These are phyloP conservation scores for Apiospora arundinis DNA, from an alignment of 2,329 filamentous ascomycete genomes.

Conservation along the genomic window DNA sequence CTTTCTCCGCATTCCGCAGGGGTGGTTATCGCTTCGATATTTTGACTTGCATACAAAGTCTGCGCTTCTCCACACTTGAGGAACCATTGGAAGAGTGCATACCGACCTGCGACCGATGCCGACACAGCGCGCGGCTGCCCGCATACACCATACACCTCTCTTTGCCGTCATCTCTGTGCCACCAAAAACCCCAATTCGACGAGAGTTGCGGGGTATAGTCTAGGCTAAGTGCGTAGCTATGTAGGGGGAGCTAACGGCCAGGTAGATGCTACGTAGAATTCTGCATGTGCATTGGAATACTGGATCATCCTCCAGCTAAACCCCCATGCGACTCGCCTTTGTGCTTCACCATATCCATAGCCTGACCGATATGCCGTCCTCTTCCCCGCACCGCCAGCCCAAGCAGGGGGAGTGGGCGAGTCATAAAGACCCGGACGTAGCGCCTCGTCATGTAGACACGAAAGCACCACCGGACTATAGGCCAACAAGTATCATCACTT, in stretches of 20 bases:
- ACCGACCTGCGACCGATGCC: too few species aligned
- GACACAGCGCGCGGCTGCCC: too few species aligned
- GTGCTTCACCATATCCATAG: background rate
- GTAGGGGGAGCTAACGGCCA: background rate
- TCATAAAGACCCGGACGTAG: background rate
- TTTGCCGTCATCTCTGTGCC: background rate
- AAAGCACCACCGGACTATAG: background rate
- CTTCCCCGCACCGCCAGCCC: constrained; percentile 14
- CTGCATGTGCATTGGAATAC: background rate
- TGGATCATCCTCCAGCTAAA: background rate
- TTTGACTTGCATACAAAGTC: background rate
- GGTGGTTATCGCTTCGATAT: background rate
- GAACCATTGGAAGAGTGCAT: background rate
- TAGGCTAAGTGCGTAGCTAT: background rate
- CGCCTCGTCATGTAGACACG: background rate
- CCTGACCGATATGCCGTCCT: background rate
- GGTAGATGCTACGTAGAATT: background rate
- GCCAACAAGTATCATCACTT: background rate
- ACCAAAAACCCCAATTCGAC: background rate
- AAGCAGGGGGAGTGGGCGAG: background rate
- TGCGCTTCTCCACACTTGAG: background rate
- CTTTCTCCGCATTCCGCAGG: background rate
- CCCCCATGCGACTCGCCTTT: background rate
- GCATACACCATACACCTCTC: too few species aligned
- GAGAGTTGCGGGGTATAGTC: constrained; percentile 6